Conservation (phyloP, 352 stramenopile species). For the Phytopythium litorale region DNA sequence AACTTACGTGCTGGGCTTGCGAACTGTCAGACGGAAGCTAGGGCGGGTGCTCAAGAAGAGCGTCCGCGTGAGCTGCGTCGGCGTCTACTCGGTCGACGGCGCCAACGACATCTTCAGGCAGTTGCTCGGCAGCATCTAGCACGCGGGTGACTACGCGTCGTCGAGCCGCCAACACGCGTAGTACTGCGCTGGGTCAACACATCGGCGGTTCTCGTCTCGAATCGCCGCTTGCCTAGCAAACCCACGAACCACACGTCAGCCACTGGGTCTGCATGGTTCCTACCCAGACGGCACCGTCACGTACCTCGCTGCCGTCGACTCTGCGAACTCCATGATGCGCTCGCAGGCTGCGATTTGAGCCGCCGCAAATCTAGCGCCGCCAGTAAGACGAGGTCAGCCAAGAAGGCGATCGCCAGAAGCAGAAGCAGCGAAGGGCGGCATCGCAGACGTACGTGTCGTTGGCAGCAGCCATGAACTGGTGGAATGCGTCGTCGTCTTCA, state of each 20-base stretch:
- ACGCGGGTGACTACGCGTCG: neutral
- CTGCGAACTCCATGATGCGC: slow-evolving; percentile 28
- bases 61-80: slow-evolving; percentile 93
- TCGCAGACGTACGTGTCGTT: slow-evolving; percentile 20
- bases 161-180: slow-evolving; percentile 38
- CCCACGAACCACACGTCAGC: neutral
- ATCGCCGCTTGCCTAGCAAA: neutral
- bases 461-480: slow-evolving; percentile 32
- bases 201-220: neutral
- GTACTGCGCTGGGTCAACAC: slow-evolving; percentile 28
- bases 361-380: slow-evolving; percentile 13
- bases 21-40: slow-evolving; percentile 71
- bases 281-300: slow-evolving; percentile 3
- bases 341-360: slow-evolving; percentile 37
- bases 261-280: neutral
- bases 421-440: neutral
- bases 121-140: slow-evolving; percentile 21
- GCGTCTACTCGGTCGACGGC: slow-evolving; percentile 94
- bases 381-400: neutral
- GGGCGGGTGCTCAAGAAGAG: slow-evolving; percentile 91
- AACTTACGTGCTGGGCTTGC: too few species aligned
- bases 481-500: slow-evolving; percentile 27
- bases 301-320: slow-evolving; percentile 23
- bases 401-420: neutral
- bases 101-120: slow-evolving; percentile 85